Percentiles rank a stretch among this genome's conserved stretches.
Conservation (phyloP, 257 asterid species). For the Asclepias syriaca region DNA sequence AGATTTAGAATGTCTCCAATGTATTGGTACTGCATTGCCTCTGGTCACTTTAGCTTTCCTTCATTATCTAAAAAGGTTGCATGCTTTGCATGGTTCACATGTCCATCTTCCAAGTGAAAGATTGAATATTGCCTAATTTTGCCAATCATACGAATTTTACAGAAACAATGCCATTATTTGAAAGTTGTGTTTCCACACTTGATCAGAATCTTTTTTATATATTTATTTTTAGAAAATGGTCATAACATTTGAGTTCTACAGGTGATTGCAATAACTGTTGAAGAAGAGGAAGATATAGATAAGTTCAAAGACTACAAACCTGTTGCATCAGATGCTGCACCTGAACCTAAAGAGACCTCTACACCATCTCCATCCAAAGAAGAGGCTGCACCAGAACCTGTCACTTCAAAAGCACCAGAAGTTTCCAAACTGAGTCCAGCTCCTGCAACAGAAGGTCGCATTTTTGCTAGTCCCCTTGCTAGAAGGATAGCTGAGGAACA, state of each 20-base stretch:
- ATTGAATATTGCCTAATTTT: background rate
- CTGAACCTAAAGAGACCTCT: conserved; percentile 50
- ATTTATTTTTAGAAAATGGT: background rate
- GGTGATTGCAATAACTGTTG: conserved; percentile 85
- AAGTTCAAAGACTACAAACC: conserved; percentile 77
- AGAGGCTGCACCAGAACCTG: conserved; percentile 51
- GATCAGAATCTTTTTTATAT: background rate
- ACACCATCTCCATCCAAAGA: conserved; percentile 64
- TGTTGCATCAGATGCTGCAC: conserved; percentile 61
- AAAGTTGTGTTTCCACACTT: background rate
- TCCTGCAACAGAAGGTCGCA: conserved; percentile 57
- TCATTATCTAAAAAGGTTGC: background rate
- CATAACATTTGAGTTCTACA: conserved; percentile 13
- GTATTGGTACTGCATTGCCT: background rate
- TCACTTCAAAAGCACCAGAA: conserved; percentile 56
- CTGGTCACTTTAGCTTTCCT: background rate
- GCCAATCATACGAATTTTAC: background rate
- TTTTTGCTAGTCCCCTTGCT: conserved; percentile 94
- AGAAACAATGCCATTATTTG: background rate
- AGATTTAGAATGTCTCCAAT: background rate
- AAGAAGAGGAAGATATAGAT: conserved; percentile 73
- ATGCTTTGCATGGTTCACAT: background rate
- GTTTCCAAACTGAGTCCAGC: conserved; percentile 51
- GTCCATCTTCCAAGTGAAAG: background rate
- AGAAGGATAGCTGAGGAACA: conserved; percentile 81